Evolutionary conservation across 2,329 filamentous ascomycete species (phyloP).

Genomic region (Onygena corvina): DNA sequence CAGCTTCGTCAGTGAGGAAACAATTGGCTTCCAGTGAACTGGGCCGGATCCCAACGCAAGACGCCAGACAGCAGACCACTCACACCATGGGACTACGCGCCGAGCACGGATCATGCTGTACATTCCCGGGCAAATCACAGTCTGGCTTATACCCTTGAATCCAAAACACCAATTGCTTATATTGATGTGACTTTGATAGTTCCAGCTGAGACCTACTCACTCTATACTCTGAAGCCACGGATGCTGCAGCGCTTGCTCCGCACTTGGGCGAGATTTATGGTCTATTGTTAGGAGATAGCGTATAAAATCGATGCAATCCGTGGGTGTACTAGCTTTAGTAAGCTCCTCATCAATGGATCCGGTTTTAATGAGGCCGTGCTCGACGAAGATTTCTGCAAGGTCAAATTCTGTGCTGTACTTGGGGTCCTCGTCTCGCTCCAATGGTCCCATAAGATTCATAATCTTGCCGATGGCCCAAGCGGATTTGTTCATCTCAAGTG

Average conservation of each 20-base stretch:
- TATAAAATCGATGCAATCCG: slow-evolving; percentile 11
- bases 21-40: no score
- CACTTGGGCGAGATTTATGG: slow-evolving; percentile 11
- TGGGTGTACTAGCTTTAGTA: background rate
- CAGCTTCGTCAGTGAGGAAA: no score
- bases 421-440: slow-evolving; percentile 9
- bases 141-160: no score
- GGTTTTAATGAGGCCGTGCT: slow-evolving; percentile 10
- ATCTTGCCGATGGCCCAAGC: slow-evolving; percentile 15
- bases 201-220: no score
- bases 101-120: no score
- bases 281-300: slow-evolving; percentile 9
- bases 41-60: no score
- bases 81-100: no score
- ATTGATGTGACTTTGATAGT: no score
- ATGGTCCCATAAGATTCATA: slow-evolving; percentile 9
- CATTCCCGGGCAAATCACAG: no score
- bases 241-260: slow-evolving; percentile 11
- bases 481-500: slow-evolving; percentile 9
- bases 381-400: slow-evolving; percentile 9
- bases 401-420: slow-evolving; percentile 13
- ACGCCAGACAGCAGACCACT: no score
- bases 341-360: slow-evolving; percentile 12
- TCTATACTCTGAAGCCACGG: slow-evolving; percentile 11
- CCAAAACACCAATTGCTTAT: no score